These are phyloP conservation scores for Kodamaea fukazawae DNA, from an alignment of 805 yeast genomes.

Conservation along the genomic window DNA sequence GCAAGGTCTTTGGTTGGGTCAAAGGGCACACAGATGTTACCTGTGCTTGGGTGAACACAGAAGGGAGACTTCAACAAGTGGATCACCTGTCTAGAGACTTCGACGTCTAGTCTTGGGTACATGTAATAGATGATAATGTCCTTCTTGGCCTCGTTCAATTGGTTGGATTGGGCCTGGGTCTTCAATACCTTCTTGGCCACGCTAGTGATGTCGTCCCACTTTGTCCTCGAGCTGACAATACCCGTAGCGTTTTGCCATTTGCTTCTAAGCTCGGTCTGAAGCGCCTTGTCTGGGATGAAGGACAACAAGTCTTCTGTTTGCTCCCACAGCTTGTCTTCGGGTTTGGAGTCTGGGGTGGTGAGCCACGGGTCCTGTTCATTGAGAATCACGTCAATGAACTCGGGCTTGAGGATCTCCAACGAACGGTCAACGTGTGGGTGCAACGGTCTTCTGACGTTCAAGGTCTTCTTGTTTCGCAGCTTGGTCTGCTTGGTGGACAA, in stretches of 20 bases:
- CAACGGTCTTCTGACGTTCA: conserved; percentile 68
- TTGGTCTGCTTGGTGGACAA: conserved; percentile 44
- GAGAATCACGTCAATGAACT: conserved; percentile 64
- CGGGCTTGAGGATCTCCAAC: conserved; percentile 58
- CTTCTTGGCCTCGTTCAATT: conserved; percentile 67
- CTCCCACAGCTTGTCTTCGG: conserved; percentile 48
- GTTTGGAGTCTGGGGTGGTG: conserved; percentile 27
- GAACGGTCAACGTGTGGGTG: conserved; percentile 88
- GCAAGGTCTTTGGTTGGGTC: conserved; percentile 45
- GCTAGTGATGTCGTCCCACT: conserved; percentile 76
- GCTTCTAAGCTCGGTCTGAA: conserved; percentile 50
- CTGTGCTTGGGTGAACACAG: conserved; percentile 95
- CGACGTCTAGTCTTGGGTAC: conserved; percentile 91
- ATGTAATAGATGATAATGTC: conserved; percentile 75
- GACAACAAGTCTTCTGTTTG: conserved; percentile 54
- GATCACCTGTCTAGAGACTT: conserved; percentile 84
- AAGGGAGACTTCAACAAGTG: conserved; percentile 95
- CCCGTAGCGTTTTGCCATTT: conserved; percentile 49
- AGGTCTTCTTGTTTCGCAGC: conserved; percentile 31
- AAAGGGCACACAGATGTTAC: conserved; percentile 91
- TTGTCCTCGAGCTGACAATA: conserved; percentile 49
- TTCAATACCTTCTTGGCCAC: conserved; percentile 48
- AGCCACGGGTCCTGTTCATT: conserved; percentile 88
- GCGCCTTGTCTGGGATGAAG: conserved; percentile 59
- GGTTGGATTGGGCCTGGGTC: conserved; percentile 44